Percentiles rank a stretch among this genome's conserved stretches.
Evolutionary conservation across 2,329 filamentous ascomycete genomes (phyloP).

Genomic region (Venturia effusa): DNA sequence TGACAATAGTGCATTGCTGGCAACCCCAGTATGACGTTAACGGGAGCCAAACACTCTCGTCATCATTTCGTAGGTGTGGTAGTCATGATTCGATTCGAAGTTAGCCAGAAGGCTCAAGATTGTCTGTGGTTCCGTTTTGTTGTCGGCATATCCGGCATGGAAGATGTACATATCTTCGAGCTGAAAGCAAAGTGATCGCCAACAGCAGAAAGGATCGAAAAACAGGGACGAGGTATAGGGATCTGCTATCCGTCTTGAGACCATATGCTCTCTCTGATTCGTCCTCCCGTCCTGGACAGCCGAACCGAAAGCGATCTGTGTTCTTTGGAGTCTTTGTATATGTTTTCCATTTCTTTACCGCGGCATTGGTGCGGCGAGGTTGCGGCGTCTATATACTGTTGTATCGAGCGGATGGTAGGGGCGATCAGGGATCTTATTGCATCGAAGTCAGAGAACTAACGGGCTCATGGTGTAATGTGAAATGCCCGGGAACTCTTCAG

Average conservation of each 20-base stretch:
- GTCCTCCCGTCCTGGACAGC: neutral
- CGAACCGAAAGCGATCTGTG: too few species aligned
- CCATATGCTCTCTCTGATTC: neutral
- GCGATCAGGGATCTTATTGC: neutral
- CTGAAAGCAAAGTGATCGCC: neutral
- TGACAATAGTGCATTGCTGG: too few species aligned
- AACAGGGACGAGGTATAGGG: neutral
- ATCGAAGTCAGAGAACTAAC: neutral
- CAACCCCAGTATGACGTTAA: too few species aligned
- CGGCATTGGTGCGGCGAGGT: neutral
- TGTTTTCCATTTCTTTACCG: neutral
- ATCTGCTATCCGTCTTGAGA: neutral
- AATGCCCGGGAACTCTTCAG: neutral
- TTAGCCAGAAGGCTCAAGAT: neutral
- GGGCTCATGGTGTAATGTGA: neutral
- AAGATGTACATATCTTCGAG: neutral
- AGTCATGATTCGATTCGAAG: too few species aligned
- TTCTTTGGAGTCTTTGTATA: neutral
- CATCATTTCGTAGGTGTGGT: too few species aligned
- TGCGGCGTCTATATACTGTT: neutral
- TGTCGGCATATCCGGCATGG: neutral
- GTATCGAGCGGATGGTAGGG: neutral
- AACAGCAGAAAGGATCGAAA: neutral
- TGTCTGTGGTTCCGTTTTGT: neutral
- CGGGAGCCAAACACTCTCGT: too few species aligned